Conservation (phyloP, 805 yeast genomes). For the Kurtzmaniella fragi region DNA sequence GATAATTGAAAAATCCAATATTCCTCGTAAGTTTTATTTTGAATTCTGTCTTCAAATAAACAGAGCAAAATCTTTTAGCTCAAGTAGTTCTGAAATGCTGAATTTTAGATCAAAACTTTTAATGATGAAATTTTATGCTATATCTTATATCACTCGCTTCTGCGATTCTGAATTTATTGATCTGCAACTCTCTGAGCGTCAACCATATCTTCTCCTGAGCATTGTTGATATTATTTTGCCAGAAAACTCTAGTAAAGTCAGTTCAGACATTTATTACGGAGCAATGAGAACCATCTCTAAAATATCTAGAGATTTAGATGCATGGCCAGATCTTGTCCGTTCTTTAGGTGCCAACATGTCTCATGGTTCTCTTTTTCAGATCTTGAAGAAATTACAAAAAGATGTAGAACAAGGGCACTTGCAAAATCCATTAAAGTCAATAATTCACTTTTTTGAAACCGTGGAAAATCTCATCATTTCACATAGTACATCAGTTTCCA, state of each 20-base stretch:
- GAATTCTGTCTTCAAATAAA: conserved; percentile 59
- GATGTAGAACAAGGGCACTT: conserved; percentile 37
- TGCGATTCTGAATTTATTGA: conserved; percentile 55
- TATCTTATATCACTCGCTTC: conserved; percentile 58
- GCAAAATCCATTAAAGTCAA: conserved; percentile 33
- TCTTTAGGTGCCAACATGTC: conserved; percentile 81
- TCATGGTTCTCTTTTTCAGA: conserved; percentile 77
- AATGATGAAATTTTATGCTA: conserved; percentile 59
- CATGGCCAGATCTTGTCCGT: conserved; percentile 74
- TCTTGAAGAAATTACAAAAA: conserved; percentile 58
- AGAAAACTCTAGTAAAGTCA: conserved; percentile 43
- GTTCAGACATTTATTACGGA: conserved; percentile 49
- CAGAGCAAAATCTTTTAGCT: conserved; percentile 68
- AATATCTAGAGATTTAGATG: conserved; percentile 53
- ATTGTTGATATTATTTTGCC: conserved; percentile 71
- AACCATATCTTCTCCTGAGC: conserved; percentile 62
- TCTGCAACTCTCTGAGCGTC: conserved; percentile 63
- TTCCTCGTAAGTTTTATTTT: conserved; percentile 63
- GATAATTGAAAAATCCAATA: conserved; percentile 49
- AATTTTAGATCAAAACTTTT: conserved; percentile 55
- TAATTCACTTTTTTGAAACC: conserved; percentile 54
- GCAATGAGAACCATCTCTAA: conserved; percentile 67
- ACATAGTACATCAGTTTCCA: conserved; percentile 43
- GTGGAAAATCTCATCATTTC: conserved; percentile 58
- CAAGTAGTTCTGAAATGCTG: conserved; percentile 46